phyloP scores from a whole-genome alignment of 192 early-diverging fungal genomes.

The Coemansia sp. region DNA sequence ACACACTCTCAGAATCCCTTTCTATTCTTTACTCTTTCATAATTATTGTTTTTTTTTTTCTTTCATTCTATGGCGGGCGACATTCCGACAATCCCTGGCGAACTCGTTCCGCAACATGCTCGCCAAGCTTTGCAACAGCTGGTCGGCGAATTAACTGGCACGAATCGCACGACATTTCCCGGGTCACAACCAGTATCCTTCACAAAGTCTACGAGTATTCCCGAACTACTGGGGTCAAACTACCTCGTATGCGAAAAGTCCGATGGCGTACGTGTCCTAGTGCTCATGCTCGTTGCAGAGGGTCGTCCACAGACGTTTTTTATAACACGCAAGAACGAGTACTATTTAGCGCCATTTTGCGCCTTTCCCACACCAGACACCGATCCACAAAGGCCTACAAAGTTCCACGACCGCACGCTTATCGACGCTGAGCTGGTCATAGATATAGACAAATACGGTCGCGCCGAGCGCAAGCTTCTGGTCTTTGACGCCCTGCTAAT shows the following conservation, averaged over 20 bases:
- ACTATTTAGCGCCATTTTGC: slow-evolving; percentile 62
- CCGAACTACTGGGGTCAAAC: slow-evolving; percentile 23
- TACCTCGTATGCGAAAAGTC: slow-evolving; percentile 86
- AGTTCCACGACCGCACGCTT: slow-evolving; percentile 71
- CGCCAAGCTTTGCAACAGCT: slow-evolving; percentile 16
- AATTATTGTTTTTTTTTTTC: neutral
- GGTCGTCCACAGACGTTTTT: slow-evolving; percentile 11
- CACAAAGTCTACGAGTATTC: slow-evolving; percentile 14
- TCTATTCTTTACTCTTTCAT: neutral
- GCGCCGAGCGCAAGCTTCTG: slow-evolving; percentile 50
- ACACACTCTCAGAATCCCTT: neutral
- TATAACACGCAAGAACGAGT: slow-evolving; percentile 78
- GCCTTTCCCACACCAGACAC: slow-evolving; percentile 64
- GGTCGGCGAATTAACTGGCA: slow-evolving; percentile 11
- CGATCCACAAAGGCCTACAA: slow-evolving; percentile 5
- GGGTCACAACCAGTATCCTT: slow-evolving; percentile 50
- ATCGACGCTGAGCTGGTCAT: slow-evolving; percentile 92
- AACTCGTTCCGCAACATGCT: neutral
- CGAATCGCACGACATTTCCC: slow-evolving; percentile 14
- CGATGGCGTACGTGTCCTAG: slow-evolving; percentile 71
- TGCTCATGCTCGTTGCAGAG: slow-evolving; percentile 29
- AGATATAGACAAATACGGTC: slow-evolving; percentile 66
- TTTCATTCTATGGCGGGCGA: slow-evolving; percentile 14
- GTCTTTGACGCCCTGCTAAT: slow-evolving; percentile 76
- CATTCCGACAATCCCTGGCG: slow-evolving; percentile 28